These are phyloP conservation scores for Leishmania martiniquensis DNA, from an alignment of 208 protist species.

Conservation along the genomic window DNA sequence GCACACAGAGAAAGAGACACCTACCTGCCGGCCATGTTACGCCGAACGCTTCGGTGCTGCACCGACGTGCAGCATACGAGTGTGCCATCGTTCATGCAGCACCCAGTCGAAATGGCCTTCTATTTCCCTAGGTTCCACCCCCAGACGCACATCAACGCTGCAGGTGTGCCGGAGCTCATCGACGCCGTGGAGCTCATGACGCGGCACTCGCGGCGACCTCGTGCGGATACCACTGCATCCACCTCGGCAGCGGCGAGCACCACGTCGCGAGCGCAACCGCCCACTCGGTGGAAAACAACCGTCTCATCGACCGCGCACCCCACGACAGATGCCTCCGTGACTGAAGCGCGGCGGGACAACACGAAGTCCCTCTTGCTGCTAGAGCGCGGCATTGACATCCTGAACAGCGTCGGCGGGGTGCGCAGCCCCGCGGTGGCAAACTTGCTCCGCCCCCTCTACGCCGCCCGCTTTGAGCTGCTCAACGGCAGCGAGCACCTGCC, in stretches of 20 bases:
- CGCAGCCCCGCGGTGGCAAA: slow-evolving; percentile 29
- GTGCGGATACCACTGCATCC: background rate
- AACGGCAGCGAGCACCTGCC: slow-evolving; percentile 76
- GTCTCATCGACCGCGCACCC: slow-evolving; percentile 21
- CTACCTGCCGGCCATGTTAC: slow-evolving; percentile 55
- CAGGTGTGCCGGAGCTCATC: slow-evolving; percentile 74
- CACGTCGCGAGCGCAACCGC: background rate
- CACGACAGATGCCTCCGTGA: slow-evolving; percentile 20
- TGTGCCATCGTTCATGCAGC: slow-evolving; percentile 58
- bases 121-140: slow-evolving; percentile 88
- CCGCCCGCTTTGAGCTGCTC: slow-evolving; percentile 80
- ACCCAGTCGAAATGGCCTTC: slow-evolving; percentile 80
- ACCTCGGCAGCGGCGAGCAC: background rate
- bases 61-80: slow-evolving; percentile 51
- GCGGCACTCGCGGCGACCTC: slow-evolving; percentile 8
- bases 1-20: no score
- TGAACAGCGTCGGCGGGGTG: slow-evolving; percentile 60
- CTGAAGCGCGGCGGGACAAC: slow-evolving; percentile 42
- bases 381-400: slow-evolving; percentile 77
- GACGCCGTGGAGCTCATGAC: slow-evolving; percentile 69
- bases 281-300: slow-evolving; percentile 40
- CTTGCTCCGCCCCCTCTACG: slow-evolving; percentile 60
- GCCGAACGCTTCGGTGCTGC: slow-evolving; percentile 26
- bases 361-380: slow-evolving; percentile 63
- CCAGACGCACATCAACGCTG: slow-evolving; percentile 47